Base-by-base conservation (phyloP, 2,329 filamentous ascomycete species). In the Xylariaceae sp. region DNA sequence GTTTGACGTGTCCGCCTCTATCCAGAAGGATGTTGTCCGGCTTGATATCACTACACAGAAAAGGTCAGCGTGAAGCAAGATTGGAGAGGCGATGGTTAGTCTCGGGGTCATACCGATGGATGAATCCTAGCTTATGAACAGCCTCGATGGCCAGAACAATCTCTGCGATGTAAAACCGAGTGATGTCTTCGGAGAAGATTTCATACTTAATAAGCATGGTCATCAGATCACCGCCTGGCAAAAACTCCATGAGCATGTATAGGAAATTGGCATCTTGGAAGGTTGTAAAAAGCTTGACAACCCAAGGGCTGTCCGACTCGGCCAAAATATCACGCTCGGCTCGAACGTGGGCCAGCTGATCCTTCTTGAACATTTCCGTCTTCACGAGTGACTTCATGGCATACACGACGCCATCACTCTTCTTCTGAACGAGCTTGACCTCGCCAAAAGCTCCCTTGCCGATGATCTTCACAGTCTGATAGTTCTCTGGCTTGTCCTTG, bases 191-290 rank as follows among this genome's bases (percentile, higher is more conserved):
- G 0, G 91, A 95, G 72, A 99, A 99, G 71, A 99, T 96, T 72
- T 99, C 94, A 69, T 99, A 99, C 80, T 97, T 99, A 77, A 99
- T 99, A 64, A 99, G 80, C 94, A 99, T 99, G 3, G 94, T 99
- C 94, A 99, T 99, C 71, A 99, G 74, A 76, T 99, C 94, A 72
- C 94, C 94, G 72, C 94, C 94, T 6, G 94, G 94, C 72, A 99
- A 81, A 74, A 97, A 99, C 74, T 99, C 94, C 94, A 99, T 99
- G 58, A 99, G 80, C 86, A 99, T 94, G 77, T 99, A 99, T 37
- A 99, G 78, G 76, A 96, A 99, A 62, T 94, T 92, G 45, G 83
- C 81, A 70, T 99, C 94, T 74, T 99, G 94, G 79, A 99, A 99
- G 0, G 94, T 97, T 9, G 94, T 96, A 76, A 89, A 95, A 59